A percentile compares a stretch with the other conserved stretches of the same genome.
Evolutionary conservation across 495 filamentous ascomycete species (phyloP).

Genomic region (Neurospora sublineolata): DNA sequence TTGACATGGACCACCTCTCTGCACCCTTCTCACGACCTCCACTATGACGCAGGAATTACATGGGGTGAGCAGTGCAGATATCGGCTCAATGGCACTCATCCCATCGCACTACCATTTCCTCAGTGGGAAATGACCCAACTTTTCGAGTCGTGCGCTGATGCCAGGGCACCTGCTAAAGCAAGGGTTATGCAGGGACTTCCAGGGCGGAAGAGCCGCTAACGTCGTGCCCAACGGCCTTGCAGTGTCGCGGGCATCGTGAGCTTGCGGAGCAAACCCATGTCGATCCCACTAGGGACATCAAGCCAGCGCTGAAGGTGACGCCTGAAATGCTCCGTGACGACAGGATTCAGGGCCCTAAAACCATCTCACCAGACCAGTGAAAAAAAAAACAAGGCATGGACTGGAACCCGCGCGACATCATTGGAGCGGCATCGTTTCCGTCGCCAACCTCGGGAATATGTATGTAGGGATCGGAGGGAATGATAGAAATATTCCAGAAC

Average conservation of each 20-base stretch:
- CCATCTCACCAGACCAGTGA: conserved; percentile 1
- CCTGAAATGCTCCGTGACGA: neutral
- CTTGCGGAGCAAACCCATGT: neutral
- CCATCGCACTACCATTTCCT: neutral
- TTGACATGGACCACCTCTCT: neutral
- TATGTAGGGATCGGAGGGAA: neutral
- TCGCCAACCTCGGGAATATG: neutral
- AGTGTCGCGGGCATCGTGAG: neutral
- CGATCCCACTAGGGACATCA: neutral
- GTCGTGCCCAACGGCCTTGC: neutral
- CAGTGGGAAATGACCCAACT: neutral
- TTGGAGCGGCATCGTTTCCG: neutral
- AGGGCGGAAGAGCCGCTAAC: neutral
- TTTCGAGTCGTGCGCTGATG: neutral
- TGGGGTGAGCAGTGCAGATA: neutral
- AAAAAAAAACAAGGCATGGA: neutral
- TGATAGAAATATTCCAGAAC: neutral
- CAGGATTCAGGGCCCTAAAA: conserved; percentile 3
- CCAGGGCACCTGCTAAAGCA: neutral
- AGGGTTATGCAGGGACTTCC: neutral
- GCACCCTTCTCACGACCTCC: neutral
- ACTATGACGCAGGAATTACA: neutral
- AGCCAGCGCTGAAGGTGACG: neutral
- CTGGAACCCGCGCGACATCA: neutral
- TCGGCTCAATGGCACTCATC: neutral